Evolutionary conservation across 345 rosid species (phyloP).

Genomic region (Populus tremula): DNA sequence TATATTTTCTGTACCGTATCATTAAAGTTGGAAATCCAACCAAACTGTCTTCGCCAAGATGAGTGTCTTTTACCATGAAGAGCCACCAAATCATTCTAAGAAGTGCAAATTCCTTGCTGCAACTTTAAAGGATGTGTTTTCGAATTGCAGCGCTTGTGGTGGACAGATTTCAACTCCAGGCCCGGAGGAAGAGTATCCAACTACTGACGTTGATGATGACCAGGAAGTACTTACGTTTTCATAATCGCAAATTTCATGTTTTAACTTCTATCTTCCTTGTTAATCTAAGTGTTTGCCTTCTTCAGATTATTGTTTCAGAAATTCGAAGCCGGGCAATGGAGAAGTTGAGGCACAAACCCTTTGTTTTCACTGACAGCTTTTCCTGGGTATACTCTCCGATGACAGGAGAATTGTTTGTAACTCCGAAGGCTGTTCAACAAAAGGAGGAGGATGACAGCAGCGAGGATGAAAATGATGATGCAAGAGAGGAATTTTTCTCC

Average conservation of each 20-base stretch:
- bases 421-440: background rate
- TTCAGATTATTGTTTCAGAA: constrained; percentile 61
- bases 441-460: background rate
- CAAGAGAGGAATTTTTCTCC: constrained; percentile 53
- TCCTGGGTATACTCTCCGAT: constrained; percentile 43
- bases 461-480: constrained; percentile 21
- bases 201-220: constrained; percentile 41
- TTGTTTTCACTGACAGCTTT: constrained; percentile 38
- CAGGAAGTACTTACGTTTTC: constrained; percentile 39
- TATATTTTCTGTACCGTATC: constrained; percentile 2
- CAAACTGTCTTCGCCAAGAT: constrained; percentile 24
- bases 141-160: constrained; percentile 41
- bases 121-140: constrained; percentile 52
- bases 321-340: constrained; percentile 72
- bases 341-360: constrained; percentile 59
- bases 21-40: constrained; percentile 7
- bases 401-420: constrained; percentile 17
- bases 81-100: constrained; percentile 35
- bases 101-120: constrained; percentile 47
- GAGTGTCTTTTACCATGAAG: constrained; percentile 59
- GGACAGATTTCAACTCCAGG: constrained; percentile 33
- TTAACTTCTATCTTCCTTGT: background rate
- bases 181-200: constrained; percentile 34
- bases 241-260: background rate
- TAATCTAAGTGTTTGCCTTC: background rate